Conservation (phyloP, 2,329 filamentous ascomycete species). For the Aspergillus sp. region DNA sequence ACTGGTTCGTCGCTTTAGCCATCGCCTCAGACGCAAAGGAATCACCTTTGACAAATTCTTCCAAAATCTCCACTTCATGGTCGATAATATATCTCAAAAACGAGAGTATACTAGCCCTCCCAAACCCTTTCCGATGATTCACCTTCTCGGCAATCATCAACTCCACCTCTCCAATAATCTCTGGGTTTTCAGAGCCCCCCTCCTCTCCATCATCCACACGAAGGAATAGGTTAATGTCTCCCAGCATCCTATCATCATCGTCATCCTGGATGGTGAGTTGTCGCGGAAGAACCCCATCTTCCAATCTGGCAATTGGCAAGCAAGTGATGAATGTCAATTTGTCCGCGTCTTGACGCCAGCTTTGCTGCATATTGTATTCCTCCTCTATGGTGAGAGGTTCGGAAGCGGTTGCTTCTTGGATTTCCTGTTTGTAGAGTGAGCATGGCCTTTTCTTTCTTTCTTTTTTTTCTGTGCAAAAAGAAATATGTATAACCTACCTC, state of each 20-base stretch:
- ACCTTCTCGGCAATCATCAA: constrained; percentile 12
- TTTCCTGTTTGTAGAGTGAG: constrained; percentile 42
- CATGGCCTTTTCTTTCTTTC: background rate
- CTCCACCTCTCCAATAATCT: constrained; percentile 22
- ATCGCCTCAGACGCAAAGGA: constrained; percentile 7
- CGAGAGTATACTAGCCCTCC: constrained; percentile 58
- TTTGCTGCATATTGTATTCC: constrained; percentile 86
- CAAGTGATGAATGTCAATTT: constrained; percentile 93
- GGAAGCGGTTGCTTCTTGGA: constrained; percentile 81
- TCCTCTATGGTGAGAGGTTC: constrained; percentile 74
- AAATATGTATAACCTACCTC: constrained; percentile 41
- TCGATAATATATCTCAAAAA: constrained; percentile 66
- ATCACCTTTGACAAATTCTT: constrained; percentile 44
- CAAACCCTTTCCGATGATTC: constrained; percentile 60
- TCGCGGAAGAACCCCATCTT: constrained; percentile 5
- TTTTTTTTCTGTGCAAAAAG: constrained; percentile 15
- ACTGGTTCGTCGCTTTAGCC: background rate
- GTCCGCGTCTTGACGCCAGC: constrained; percentile 75
- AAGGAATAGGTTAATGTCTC: constrained; percentile 79
- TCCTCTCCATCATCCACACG: constrained; percentile 53
- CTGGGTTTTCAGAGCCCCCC: constrained; percentile 5
- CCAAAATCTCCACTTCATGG: constrained; percentile 52
- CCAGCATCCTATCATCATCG: constrained; percentile 55
- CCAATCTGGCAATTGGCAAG: constrained; percentile 38
- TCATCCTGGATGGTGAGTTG: constrained; percentile 39